Conservation (phyloP, 345 rosid genomes). For the Brassica rapa region DNA sequence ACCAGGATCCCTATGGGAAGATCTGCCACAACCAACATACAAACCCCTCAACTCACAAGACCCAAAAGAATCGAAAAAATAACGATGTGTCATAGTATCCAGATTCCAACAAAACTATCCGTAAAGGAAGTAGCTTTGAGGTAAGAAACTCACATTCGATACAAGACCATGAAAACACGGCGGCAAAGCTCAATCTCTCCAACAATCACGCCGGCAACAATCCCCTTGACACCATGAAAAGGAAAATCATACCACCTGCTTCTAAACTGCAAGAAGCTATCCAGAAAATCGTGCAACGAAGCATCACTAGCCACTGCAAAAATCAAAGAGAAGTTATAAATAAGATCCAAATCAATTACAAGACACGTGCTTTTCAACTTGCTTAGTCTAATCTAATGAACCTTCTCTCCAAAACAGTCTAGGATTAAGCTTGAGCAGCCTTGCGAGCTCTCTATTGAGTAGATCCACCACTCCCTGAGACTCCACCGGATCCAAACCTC, state of each 20-base stretch:
- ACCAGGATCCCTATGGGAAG: constrained; percentile 88
- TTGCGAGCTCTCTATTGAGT: constrained; percentile 74
- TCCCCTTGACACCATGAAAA: constrained; percentile 79
- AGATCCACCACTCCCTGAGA: constrained; percentile 96
- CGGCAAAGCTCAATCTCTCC: constrained; percentile 80
- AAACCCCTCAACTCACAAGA: constrained; percentile 17
- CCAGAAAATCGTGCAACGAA: constrained; percentile 77
- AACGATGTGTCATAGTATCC: no score
- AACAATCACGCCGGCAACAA: constrained; percentile 82
- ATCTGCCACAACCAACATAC: constrained; percentile 50
- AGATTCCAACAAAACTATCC: neutral
- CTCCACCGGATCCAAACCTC: constrained; percentile 88
- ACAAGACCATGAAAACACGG: constrained; percentile 84
- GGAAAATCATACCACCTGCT: constrained; percentile 98
- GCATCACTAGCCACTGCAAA: constrained; percentile 69
- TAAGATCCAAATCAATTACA: neutral
- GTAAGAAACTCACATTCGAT: constrained; percentile 65
- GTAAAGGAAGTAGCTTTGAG: no score
- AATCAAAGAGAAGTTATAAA: constrained; percentile 5
- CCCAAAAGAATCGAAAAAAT: no score
- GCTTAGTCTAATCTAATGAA: no score
- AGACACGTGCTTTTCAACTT: no score
- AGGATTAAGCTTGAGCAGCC: constrained; percentile 76
- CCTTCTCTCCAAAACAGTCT: constrained; percentile 91
- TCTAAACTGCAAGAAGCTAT: constrained; percentile 77